Conservation (phyloP, 805 yeast species). For the Sugiyamaella marilandica region DNA sequence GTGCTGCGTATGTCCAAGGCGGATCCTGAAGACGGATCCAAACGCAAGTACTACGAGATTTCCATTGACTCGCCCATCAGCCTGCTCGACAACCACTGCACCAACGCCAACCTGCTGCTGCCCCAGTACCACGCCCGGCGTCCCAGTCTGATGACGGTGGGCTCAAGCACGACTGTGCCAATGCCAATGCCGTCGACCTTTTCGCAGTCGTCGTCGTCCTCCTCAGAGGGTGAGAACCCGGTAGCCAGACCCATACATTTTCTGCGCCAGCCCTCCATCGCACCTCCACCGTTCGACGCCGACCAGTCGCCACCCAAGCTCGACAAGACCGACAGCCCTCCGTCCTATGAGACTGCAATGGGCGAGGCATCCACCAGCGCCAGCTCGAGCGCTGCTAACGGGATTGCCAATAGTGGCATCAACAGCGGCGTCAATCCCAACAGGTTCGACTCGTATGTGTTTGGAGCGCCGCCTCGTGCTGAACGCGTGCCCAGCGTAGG, state of each 20-base stretch:
- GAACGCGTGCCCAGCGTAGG: neutral
- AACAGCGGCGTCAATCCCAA: neutral
- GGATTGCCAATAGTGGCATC: too few species aligned
- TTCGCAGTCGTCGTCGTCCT: conserved; percentile 1
- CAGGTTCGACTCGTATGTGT: neutral
- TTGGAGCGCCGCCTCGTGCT: neutral
- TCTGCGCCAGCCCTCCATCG: conserved; percentile 49
- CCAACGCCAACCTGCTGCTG: conserved; percentile 32
- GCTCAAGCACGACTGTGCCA: conserved; percentile 11
- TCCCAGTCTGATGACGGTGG: conserved; percentile 13
- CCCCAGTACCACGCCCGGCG: conserved; percentile 33
- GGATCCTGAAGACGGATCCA: conserved; percentile 45
- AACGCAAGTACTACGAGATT: conserved; percentile 88
- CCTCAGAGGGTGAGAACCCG: conserved; percentile 7
- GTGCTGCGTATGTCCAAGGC: conserved; percentile 70
- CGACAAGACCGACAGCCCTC: conserved; percentile 13
- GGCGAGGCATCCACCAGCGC: neutral
- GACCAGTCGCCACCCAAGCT: conserved; percentile 19
- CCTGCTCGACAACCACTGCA: conserved; percentile 65
- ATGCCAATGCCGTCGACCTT: conserved; percentile 8
- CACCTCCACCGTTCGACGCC: conserved; percentile 56
- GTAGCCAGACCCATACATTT: conserved; percentile 47
- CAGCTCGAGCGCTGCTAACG: too few species aligned
- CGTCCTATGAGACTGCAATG: conserved; percentile 17
- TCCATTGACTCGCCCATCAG: conserved; percentile 93